These are phyloP conservation scores for Linnemannia schmuckeri DNA, from an alignment of 192 early-diverging fungal species.

Conservation along the genomic window DNA sequence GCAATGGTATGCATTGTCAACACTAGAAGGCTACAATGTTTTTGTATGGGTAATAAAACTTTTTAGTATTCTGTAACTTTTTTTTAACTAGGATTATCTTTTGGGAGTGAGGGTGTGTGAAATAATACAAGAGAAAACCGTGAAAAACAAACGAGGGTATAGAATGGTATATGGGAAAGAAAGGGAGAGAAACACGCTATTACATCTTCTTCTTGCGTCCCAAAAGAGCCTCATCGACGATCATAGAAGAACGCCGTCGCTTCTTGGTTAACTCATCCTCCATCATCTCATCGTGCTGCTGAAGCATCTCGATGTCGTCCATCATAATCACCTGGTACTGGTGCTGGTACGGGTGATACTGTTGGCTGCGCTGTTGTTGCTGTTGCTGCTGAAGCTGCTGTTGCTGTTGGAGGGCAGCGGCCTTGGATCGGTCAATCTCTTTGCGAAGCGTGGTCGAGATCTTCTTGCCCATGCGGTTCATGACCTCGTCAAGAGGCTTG, in stretches of 20 bases:
- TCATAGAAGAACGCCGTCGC: conserved; percentile 10
- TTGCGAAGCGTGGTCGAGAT: conserved; percentile 35
- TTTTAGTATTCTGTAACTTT: conserved; percentile 2
- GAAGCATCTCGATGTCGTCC: conserved; percentile 19
- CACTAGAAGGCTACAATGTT: neutral
- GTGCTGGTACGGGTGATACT: neutral
- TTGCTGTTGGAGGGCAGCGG: conserved; percentile 5
- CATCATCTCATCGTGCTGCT: neutral
- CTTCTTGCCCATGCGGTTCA: conserved; percentile 57
- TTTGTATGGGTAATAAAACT: neutral
- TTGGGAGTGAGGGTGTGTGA: neutral
- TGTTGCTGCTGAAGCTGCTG: neutral
- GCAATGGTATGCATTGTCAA: neutral
- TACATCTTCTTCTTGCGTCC: conserved; percentile 15
- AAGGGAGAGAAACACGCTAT: neutral
- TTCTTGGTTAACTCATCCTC: conserved; percentile 14
- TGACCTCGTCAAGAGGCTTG: conserved; percentile 55
- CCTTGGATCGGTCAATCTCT: conserved; percentile 50
- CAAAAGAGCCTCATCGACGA: neutral
- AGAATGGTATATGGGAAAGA: neutral
- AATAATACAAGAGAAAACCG: neutral
- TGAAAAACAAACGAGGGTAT: neutral
- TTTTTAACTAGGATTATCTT: too few species aligned
- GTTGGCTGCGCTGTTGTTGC: neutral
- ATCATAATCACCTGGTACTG: neutral